A percentile compares a stretch with the other conserved stretches of the same genome.
These are phyloP conservation scores for Dionaea muscipula DNA, from an alignment of 179 eudicot species.

Conservation along the genomic window DNA sequence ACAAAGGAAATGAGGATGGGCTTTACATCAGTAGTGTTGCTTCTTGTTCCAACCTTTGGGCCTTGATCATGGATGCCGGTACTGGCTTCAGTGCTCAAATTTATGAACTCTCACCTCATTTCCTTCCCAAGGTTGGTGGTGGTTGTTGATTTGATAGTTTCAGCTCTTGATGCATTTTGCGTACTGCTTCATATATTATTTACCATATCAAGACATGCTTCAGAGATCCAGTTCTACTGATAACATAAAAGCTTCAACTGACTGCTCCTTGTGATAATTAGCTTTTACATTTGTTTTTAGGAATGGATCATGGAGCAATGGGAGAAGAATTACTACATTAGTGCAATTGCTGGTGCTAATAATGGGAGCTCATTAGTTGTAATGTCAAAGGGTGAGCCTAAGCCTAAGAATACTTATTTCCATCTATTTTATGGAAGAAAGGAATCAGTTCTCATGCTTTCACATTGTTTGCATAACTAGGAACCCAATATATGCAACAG, in stretches of 20 bases:
- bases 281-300: constrained; percentile 20
- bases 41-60: constrained; percentile 72
- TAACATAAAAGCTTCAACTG: too few species aligned
- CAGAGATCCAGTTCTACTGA: too few species aligned
- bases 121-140: constrained; percentile 59
- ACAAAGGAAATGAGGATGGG: constrained; percentile 84
- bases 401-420: constrained; percentile 6
- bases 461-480: constrained; percentile 18
- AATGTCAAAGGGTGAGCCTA: constrained; percentile 70
- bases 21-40: constrained; percentile 65
- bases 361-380: constrained; percentile 79
- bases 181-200: too few species aligned
- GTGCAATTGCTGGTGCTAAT: constrained; percentile 63
- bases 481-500: constrained; percentile 71
- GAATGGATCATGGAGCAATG: constrained; percentile 96
- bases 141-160: too few species aligned
- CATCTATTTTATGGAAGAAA: background rate
- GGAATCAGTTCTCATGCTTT: background rate
- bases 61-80: constrained; percentile 90
- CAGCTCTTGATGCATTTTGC: too few species aligned
- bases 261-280: background rate
- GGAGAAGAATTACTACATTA: constrained; percentile 75
- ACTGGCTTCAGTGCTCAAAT: constrained; percentile 69
- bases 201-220: too few species aligned
- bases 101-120: constrained; percentile 64